phyloP scores from a whole-genome alignment of 768 basidiomycete species.

The Panaeolus papilionaceus region DNA sequence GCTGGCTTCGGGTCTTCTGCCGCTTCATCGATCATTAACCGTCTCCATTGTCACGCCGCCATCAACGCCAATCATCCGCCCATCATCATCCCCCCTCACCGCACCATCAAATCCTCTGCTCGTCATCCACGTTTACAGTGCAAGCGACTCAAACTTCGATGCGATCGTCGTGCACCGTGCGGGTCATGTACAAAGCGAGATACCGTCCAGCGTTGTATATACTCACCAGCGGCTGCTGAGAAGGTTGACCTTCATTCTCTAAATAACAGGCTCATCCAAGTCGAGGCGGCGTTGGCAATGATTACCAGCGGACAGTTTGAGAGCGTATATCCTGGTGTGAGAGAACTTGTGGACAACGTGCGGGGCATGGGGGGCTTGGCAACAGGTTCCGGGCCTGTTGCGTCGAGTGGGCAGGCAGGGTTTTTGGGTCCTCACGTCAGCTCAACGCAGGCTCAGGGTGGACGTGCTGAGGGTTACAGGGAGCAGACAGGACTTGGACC shows the following conservation, averaged over 20 bases:
- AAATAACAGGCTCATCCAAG: conserved; percentile 77
- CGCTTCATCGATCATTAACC: conserved; percentile 10
- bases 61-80: conserved; percentile 18
- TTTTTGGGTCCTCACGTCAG: background rate
- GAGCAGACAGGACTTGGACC: background rate
- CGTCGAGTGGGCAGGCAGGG: background rate
- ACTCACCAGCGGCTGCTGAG: conserved; percentile 84
- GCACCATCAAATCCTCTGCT: conserved; percentile 1
- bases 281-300: conserved; percentile 67
- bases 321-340: conserved; percentile 39
- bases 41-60: conserved; percentile 3
- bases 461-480: conserved; percentile 8
- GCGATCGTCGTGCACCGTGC: conserved; percentile 81
- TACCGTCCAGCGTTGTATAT: conserved; percentile 73
- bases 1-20: conserved; percentile 8
- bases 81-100: conserved; percentile 14
- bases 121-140: conserved; percentile 51
- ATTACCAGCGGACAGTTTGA: conserved; percentile 50
- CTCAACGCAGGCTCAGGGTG: background rate
- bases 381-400: background rate
- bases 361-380: conserved; percentile 10
- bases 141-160: conserved; percentile 88
- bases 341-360: conserved; percentile 12
- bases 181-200: conserved; percentile 82
- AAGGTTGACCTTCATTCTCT: conserved; percentile 90